These are phyloP conservation scores for Ailanthus altissimus DNA, from an alignment of 345 rosid species.

Conservation along the genomic window DNA sequence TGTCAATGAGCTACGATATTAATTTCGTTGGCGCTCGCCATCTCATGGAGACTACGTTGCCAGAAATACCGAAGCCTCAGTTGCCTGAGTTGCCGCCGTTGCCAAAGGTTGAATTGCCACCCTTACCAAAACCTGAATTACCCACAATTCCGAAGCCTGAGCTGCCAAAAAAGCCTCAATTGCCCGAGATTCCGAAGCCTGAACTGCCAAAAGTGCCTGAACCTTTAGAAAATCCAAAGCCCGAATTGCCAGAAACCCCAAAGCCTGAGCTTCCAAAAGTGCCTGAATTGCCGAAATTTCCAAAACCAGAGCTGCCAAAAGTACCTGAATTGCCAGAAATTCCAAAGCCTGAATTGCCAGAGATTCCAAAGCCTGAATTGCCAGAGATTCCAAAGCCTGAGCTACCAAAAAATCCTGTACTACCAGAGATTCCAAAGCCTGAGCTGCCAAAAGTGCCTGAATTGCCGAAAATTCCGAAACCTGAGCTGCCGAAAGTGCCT, in stretches of 20 bases:
- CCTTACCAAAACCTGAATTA: neutral
- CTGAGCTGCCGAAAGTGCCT: neutral
- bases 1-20: neutral
- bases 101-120: neutral
- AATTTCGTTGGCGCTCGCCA: slow-evolving; percentile 12
- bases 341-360: slow-evolving; percentile 6
- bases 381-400: too few species aligned
- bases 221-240: slow-evolving; percentile 1
- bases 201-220: too few species aligned
- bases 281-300: neutral
- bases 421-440: slow-evolving; percentile 10
- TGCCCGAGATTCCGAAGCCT: too few species aligned
- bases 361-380: neutral
- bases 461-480: neutral
- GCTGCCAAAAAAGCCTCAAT: neutral
- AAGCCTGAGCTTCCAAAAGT: too few species aligned
- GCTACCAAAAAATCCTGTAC: too few species aligned
- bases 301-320: slow-evolving; percentile 4
- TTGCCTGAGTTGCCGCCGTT: neutral
- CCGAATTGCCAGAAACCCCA: neutral
- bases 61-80: slow-evolving; percentile 19
- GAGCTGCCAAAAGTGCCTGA: neutral
- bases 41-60: slow-evolving; percentile 12
- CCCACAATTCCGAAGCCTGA: slow-evolving; percentile 1
- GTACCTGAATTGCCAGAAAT: neutral